phyloP scores from a whole-genome alignment of 371 early-diverging fungal species.

The Parasitella parasitica region DNA sequence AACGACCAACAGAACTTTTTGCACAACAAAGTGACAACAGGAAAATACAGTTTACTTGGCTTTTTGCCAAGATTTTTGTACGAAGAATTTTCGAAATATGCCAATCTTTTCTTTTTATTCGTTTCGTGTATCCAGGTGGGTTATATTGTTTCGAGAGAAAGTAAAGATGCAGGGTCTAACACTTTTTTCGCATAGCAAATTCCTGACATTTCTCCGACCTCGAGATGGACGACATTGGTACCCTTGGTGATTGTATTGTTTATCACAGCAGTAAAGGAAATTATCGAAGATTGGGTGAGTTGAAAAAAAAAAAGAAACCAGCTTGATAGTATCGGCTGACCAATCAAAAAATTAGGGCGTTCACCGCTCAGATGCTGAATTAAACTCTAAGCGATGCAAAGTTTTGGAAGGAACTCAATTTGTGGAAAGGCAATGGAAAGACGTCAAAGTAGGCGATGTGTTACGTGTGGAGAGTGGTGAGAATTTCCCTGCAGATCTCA shows the following conservation, averaged over 20 bases:
- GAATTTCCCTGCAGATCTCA: slow-evolving; percentile 86
- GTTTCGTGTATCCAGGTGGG: slow-evolving; percentile 81
- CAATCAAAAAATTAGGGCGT: slow-evolving; percentile 12
- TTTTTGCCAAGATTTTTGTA: slow-evolving; percentile 92
- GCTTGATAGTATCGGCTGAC: neutral
- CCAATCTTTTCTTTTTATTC: slow-evolving; percentile 94
- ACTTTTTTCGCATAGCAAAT: slow-evolving; percentile 69
- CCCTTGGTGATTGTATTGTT: slow-evolving; percentile 89
- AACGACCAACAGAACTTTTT: slow-evolving; percentile 76
- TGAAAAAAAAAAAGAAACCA: neutral
- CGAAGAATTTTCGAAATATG: slow-evolving; percentile 93
- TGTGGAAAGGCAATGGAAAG: slow-evolving; percentile 60
- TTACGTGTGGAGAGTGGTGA: slow-evolving; percentile 79
- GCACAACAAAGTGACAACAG: slow-evolving; percentile 81
- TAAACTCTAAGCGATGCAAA: slow-evolving; percentile 63
- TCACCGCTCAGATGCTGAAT: slow-evolving; percentile 65
- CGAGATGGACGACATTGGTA: slow-evolving; percentile 85
- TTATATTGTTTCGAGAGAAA: too few relatives aligned
- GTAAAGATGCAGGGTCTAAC: too few relatives aligned
- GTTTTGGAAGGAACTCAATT: slow-evolving; percentile 58
- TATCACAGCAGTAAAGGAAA: slow-evolving; percentile 95
- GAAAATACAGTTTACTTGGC: slow-evolving; percentile 85
- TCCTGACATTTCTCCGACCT: slow-evolving; percentile 78
- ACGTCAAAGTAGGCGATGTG: slow-evolving; percentile 85
- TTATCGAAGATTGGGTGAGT: slow-evolving; percentile 88